A percentile compares a stretch with the other conserved stretches of the same genome.
Evolutionary conservation across 2,329 filamentous ascomycete species (phyloP).

Genomic region (Parastagonospora nodorum): DNA sequence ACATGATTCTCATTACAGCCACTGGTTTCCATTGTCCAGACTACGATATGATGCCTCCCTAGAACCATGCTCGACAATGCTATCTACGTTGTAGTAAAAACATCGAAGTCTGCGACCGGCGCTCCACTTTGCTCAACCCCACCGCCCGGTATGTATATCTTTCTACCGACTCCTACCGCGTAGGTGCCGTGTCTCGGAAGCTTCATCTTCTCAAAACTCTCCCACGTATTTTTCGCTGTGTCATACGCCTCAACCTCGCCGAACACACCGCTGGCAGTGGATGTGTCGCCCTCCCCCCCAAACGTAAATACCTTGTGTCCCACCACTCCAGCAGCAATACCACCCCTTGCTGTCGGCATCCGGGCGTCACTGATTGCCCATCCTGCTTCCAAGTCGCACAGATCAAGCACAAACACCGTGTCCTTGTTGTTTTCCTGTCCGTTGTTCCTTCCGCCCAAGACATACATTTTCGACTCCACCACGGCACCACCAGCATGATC

Average conservation of each 20-base stretch:
- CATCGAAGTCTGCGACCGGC: slow-evolving; percentile 23
- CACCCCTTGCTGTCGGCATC: slow-evolving; percentile 34
- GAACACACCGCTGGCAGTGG: slow-evolving; percentile 20
- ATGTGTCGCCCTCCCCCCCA: slow-evolving; percentile 31
- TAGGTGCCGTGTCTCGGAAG: slow-evolving; percentile 33
- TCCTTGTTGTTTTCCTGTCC: slow-evolving; percentile 20
- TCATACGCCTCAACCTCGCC: slow-evolving; percentile 29
- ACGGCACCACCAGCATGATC: slow-evolving; percentile 34
- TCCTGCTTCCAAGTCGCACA: slow-evolving; percentile 20
- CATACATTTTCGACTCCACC: slow-evolving; percentile 26
- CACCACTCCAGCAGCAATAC: slow-evolving; percentile 22
- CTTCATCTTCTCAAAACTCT: slow-evolving; percentile 16
- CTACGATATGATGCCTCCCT: too few species aligned
- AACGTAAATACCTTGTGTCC: slow-evolving; percentile 31
- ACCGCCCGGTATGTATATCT: slow-evolving; percentile 32
- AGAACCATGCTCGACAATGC: too few species aligned
- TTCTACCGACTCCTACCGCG: slow-evolving; percentile 24
- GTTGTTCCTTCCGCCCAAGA: slow-evolving; percentile 27
- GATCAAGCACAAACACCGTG: slow-evolving; percentile 30
- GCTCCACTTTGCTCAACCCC: slow-evolving; percentile 19
- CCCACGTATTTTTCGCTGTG: slow-evolving; percentile 21
- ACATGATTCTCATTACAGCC: too few species aligned
- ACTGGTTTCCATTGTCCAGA: too few species aligned
- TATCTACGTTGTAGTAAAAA: slow-evolving; percentile 4
- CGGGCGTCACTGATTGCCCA: slow-evolving; percentile 18